A percentile compares a stretch with the other conserved stretches of the same genome.
These are phyloP conservation scores for Penicillium oxalicum DNA, from an alignment of 2,329 filamentous ascomycete genomes.

Conservation along the genomic window DNA sequence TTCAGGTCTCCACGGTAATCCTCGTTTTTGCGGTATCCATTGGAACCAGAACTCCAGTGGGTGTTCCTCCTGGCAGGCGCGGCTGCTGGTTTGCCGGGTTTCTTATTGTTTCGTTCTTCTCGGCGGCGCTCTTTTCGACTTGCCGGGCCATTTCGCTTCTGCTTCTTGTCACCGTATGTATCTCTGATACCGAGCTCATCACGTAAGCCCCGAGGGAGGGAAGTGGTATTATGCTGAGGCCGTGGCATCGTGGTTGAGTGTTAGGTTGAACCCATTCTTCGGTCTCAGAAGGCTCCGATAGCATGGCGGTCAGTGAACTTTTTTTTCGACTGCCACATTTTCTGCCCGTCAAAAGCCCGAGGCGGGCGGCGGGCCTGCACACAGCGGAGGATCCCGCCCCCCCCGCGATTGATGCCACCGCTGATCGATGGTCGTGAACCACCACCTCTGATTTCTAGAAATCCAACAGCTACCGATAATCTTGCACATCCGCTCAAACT, in stretches of 20 bases:
- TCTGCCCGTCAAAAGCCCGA: constrained; percentile 15
- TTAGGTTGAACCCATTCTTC: not conserved
- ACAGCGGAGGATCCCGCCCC: constrained; percentile 21
- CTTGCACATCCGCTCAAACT: not conserved
- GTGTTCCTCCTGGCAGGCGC: constrained; percentile 13
- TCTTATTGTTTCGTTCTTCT: constrained; percentile 58
- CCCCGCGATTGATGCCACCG: constrained; percentile 8
- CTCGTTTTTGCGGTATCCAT: constrained; percentile 8
- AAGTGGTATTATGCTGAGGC: constrained; percentile 38
- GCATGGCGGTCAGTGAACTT: constrained; percentile 19
- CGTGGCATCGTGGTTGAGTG: constrained; percentile 28
- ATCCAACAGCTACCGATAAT: constrained; percentile 2
- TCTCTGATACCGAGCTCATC: constrained; percentile 38
- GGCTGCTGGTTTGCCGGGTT: constrained; percentile 35
- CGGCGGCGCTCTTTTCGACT: constrained; percentile 62
- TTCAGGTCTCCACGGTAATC: constrained; percentile 19
- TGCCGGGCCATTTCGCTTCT: constrained; percentile 24
- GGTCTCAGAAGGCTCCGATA: not conserved
- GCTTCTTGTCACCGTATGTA: constrained; percentile 29
- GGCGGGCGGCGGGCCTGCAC: constrained; percentile 14
- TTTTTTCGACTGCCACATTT: constrained; percentile 16
- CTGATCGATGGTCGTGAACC: constrained; percentile 8
- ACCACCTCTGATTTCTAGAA: constrained; percentile 5
- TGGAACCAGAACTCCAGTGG: constrained; percentile 10
- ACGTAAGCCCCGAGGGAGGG: constrained; percentile 35